Evolutionary conservation across 768 basidiomycete species (phyloP), one percentile per base, ranked within the genome.

Genomic region (Ephemerocybe angulata): DNA sequence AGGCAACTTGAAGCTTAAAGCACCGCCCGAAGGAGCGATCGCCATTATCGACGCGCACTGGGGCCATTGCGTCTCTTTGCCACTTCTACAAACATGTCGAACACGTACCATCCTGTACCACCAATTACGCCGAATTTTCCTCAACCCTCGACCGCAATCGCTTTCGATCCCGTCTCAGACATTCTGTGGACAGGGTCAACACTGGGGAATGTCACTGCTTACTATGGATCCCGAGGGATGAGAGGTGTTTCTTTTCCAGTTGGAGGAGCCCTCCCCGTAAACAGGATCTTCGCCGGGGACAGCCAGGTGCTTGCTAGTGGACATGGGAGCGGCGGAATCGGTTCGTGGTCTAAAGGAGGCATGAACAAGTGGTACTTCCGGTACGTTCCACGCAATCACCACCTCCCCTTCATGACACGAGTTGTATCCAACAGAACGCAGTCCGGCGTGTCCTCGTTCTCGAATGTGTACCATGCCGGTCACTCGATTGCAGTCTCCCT

Each of bases 121-220:
- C 48, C 60, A 15, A 38, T 55, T n/a, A 40, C 35, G 17, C 49
- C 54, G n/a, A 38, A 35, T 43, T 77, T 73, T 58, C 67, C 67
- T 27, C 80, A 82, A 61, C 79, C 86, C 24, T 76, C 89, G 46
- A 86, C 89, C 22, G 82, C 91, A 0, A 76, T 97, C 54, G 82
- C 86, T 0, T 95, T 98, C 67, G 96, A 99, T 70, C 88, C 93
- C 7, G 86, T 89, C 21, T 90, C 92, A 0, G 94, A 98, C 68
- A 83, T 87, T 5, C 73, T 99, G 31, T 97, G 94, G 93, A 76
- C 87, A 44, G 95, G 94, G 28, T 78, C 82, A 8, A 82, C 84
- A 54, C 71, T 81, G 27, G 95, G 96, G 3, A 74, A 75, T 54
- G 79, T 97, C 57, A 67, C 78, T 37, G 86, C 88, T 1, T 81